These are phyloP conservation scores for Fragaria nilgerrensis DNA, from an alignment of 306 rosid genomes.

Conservation along the genomic window DNA sequence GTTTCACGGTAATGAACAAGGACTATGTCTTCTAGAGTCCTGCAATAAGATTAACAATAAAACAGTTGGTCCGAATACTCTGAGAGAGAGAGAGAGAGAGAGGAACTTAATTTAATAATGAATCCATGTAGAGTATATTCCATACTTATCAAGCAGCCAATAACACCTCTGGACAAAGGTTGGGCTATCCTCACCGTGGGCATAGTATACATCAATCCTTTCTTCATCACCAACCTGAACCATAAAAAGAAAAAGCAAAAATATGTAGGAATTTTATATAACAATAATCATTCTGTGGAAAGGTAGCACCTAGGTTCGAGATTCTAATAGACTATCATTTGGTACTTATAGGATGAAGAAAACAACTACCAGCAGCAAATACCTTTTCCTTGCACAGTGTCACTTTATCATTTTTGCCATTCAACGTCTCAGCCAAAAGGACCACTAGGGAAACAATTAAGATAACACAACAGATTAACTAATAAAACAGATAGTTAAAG, in stretches of 20 bases:
- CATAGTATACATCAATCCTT: constrained; percentile 97
- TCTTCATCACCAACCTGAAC: constrained; percentile 91
- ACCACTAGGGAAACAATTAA: not conserved
- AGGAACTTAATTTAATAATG: constrained; percentile 5
- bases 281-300: not conserved
- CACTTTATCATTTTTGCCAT: not conserved
- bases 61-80: constrained; percentile 10
- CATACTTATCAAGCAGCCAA: constrained; percentile 98
- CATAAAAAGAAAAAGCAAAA: constrained; percentile 22
- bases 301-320: not conserved
- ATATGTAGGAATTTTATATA: not conserved
- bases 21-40: constrained; percentile 91
- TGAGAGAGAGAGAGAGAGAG: constrained; percentile 5
- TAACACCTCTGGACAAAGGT: constrained; percentile 92
- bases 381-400: not conserved
- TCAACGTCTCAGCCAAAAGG: not conserved
- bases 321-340: not conserved
- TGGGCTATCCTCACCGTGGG: constrained; percentile 77
- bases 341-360: not conserved
- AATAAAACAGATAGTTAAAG: not conserved
- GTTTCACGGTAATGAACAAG: constrained; percentile 99
- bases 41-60: constrained; percentile 43
- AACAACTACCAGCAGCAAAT: not conserved
- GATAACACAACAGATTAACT: not conserved
- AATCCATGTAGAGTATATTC: constrained; percentile 24